Evolutionary conservation across 1,139 yeast genomes (phyloP), one percentile per base, ranked within the genome.

Genomic region (Candida dubliniensis): DNA sequence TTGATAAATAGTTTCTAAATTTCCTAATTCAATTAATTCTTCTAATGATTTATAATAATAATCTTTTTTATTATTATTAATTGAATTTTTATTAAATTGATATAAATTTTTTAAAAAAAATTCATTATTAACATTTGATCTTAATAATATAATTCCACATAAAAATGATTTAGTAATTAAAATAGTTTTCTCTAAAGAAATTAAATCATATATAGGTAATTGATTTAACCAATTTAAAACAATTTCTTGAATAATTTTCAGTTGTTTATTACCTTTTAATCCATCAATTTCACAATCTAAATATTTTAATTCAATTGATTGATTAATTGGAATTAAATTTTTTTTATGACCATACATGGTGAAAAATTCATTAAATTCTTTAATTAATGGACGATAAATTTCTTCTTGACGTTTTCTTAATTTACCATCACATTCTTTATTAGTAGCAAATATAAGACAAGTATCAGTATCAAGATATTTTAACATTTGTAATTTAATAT

Each of bases 401-500:
- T 82, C 80, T 51, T 88, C 84, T 64, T 93, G 99, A 31, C 79
- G 88, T 36, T 69, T 62, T 57, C 98, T 78, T 51, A 93, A 72
- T 35, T 71, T 73, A 8, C 98, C 99, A 52, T 87, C 93, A 59
- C 87, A 90, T 61, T 93, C 98, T 39, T 73, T 76, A 12, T 56
- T 54, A n/a, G 96, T 95, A 1, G 96, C 81, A 59, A 90, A 87
- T 8, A 91, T 89, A 41, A 93, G 74, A 53, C 96, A 71, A 1
- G 98, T 90, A 61, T 93, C 99, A 1, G 99, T 93, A 60, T 93
- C 99, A 45, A 95, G 71, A 60, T 90, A 93, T 46, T 93, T 82
- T 56, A 91, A 69, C 51, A 93, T 61, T 49, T 76, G 75, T 41
- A 69, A 60, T 50, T 79, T 76, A 33, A 86, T 74, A 44, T 77